These are phyloP conservation scores for Xylaria sp. DNA, from an alignment of 2,329 filamentous ascomycete species.

Conservation along the genomic window DNA sequence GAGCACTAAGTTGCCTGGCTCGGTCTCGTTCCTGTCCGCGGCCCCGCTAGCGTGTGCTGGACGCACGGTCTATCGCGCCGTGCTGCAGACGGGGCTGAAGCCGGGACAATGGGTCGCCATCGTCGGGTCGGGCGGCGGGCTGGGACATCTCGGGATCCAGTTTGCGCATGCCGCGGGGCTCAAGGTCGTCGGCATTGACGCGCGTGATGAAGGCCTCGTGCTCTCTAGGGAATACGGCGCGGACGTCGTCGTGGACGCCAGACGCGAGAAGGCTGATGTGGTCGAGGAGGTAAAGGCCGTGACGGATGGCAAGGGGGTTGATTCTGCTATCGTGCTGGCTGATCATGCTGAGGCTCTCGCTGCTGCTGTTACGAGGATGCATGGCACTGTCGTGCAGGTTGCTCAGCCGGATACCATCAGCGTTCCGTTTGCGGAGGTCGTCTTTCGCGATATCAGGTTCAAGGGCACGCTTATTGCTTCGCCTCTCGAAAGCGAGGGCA, in stretches of 20 bases:
- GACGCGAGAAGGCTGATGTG: slow-evolving; percentile 59
- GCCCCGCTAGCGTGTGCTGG: slow-evolving; percentile 69
- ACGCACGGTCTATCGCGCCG: slow-evolving; percentile 61
- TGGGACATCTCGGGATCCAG: slow-evolving; percentile 63
- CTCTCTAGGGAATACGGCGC: slow-evolving; percentile 61
- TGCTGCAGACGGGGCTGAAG: slow-evolving; percentile 55
- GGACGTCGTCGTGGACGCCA: slow-evolving; percentile 63
- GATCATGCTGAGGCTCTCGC: slow-evolving; percentile 59
- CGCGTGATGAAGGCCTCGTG: slow-evolving; percentile 60
- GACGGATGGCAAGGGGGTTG: slow-evolving; percentile 62
- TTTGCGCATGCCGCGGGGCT: slow-evolving; percentile 63
- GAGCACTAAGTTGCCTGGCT: slow-evolving; percentile 60
- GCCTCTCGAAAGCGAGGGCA: slow-evolving; percentile 56
- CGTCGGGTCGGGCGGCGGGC: slow-evolving; percentile 62
- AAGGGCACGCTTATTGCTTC: slow-evolving; percentile 55
- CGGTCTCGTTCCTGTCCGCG: slow-evolving; percentile 61
- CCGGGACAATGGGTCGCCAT: slow-evolving; percentile 55
- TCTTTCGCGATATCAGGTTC: slow-evolving; percentile 46
- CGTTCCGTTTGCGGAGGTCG: slow-evolving; percentile 68
- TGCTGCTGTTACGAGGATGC: slow-evolving; percentile 68
- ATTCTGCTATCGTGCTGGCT: slow-evolving; percentile 64
- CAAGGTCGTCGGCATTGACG: slow-evolving; percentile 65
- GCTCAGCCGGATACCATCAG: slow-evolving; percentile 69
- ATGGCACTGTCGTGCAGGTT: slow-evolving; percentile 68
- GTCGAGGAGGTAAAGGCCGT: slow-evolving; percentile 59